Evolutionary conservation across 2,329 filamentous ascomycete species (phyloP), one percentile per base, ranked within the genome.

Genomic region (Colletotrichum costaricense): DNA sequence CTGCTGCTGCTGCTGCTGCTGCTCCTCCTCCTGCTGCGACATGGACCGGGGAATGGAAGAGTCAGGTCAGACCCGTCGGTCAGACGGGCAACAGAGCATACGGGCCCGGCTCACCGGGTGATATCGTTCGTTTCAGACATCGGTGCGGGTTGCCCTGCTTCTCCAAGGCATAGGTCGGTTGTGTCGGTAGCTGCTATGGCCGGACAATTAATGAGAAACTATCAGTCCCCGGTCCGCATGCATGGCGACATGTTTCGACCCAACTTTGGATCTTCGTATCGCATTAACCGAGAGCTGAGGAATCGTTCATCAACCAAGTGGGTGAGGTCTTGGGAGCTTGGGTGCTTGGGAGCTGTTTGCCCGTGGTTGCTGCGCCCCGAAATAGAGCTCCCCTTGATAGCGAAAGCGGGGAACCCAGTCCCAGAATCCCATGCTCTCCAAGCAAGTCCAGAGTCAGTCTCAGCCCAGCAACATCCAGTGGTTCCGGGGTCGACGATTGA

Each of bases 121-220:
- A 73, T 73, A 73, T 73, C 59, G 66, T 60, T 65, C 54, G 70
- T 73, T 73, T 73, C 70, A 73, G 67, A 73, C 60, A 49, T 49
- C 55, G 66, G 60, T 73, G 66, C 42, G 70, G 38, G 59, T 58
- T 54, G 26, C 57, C 38, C 42, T 60, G 63, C 26, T 65, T n/a
- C 60, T n/a, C 7, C 52, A 49, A 33, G 63, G 52, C 42, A 38
- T n/a, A 30, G 22, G 28, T n/a, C 46, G 42, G 33, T 22, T 54
- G 33, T 56, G 35, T 11, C 12, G 30, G 30, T 55, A n/a, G 46
- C 26, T 33, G 38, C 22, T 26, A 16, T 54, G 5, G 28, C 54
- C 26, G 16, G 42, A 11, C 42, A 63, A 63, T 63, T 24, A 63
- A 63, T 63, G 42, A 33, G 60, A 63, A 63, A 63, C 60, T 22